A percentile compares a stretch with the other conserved stretches of the same genome.
phyloP scores from a whole-genome alignment of 176 grass and related monocot species.

The Microstegium vimineum region DNA sequence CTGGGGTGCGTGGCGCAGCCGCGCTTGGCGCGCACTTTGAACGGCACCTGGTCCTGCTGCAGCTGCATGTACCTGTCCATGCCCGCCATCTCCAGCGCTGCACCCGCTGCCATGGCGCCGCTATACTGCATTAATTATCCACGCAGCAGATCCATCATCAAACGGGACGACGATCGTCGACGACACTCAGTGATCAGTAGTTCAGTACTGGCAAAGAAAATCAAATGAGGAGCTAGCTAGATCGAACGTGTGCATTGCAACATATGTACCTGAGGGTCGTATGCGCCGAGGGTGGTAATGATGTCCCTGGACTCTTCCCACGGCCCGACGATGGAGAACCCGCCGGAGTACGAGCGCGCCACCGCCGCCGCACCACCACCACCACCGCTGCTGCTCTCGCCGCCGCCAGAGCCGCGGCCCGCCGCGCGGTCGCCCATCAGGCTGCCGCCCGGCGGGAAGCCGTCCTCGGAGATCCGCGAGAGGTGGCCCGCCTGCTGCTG shows the following conservation, averaged over 20 bases:
- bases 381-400: slow-evolving; percentile 12
- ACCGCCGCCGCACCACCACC: not conserved
- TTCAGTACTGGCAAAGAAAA: not conserved
- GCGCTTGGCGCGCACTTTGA: slow-evolving; percentile 89
- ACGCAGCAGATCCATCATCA: not conserved
- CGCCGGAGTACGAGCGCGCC: slow-evolving; percentile 37
- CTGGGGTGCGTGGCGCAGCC: slow-evolving; percentile 93
- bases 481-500: slow-evolving; percentile 6
- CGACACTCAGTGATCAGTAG: not conserved
- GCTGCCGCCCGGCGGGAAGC: slow-evolving; percentile 39
- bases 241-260: not conserved
- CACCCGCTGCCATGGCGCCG: slow-evolving; percentile 34
- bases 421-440: too few relatives aligned
- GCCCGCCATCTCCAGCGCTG: slow-evolving; percentile 49
- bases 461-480: slow-evolving; percentile 70
- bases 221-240: not conserved
- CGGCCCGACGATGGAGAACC: slow-evolving; percentile 72
- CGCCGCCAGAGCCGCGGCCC: slow-evolving; percentile 38
- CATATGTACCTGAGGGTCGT: slow-evolving; percentile 72
- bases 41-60: slow-evolving; percentile 77
- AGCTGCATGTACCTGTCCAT: slow-evolving; percentile 63
- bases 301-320: slow-evolving; percentile 63
- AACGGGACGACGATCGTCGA: not conserved
- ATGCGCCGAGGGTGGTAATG: slow-evolving; percentile 45
- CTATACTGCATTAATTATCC: not conserved